A percentile compares a stretch with the other conserved stretches of the same genome.
Evolutionary conservation across 2,329 filamentous ascomycete species (phyloP).

Genomic region (Fusarium citri): DNA sequence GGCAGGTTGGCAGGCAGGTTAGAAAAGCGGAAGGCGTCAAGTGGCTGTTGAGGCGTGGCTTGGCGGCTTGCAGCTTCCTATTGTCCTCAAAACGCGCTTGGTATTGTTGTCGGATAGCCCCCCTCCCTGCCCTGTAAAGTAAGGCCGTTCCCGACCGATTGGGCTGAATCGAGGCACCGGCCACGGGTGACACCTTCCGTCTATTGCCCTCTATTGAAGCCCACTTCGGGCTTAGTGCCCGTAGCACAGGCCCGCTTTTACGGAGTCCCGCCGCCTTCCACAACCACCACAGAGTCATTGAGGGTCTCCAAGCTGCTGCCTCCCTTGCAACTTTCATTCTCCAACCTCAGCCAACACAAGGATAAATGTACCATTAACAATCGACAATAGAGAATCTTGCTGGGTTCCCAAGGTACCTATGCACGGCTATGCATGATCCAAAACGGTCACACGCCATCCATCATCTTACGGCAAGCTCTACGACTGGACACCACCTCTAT

Average conservation of each 20-base stretch:
- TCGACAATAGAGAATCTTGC: constrained; percentile 20
- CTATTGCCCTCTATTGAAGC: constrained; percentile 48
- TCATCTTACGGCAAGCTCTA: constrained; percentile 3
- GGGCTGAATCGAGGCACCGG: constrained; percentile 32
- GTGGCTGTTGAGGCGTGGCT: constrained; percentile 23
- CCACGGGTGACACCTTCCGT: constrained; percentile 33
- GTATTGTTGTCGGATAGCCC: constrained; percentile 49
- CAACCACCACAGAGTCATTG: constrained; percentile 24
- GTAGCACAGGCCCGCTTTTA: constrained; percentile 37
- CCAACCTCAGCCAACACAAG: constrained; percentile 17
- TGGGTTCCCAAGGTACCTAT: background rate
- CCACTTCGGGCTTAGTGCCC: constrained; percentile 47
- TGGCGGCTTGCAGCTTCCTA: constrained; percentile 44
- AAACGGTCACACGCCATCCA: constrained; percentile 16
- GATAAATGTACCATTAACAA: constrained; percentile 9
- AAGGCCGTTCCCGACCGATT: constrained; percentile 34
- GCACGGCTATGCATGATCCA: constrained; percentile 4
- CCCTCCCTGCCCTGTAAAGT: constrained; percentile 11
- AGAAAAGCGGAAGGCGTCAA: constrained; percentile 14
- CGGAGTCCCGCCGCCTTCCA: constrained; percentile 21
- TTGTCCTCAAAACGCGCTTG: constrained; percentile 46
- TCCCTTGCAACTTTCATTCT: constrained; percentile 1
- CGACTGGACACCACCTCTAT: constrained; percentile 15
- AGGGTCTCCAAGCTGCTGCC: background rate
- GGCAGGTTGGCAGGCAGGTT: constrained; percentile 16